phyloP scores from a whole-genome alignment of 2,329 filamentous ascomycete genomes.

The Thelonectria blattea region DNA sequence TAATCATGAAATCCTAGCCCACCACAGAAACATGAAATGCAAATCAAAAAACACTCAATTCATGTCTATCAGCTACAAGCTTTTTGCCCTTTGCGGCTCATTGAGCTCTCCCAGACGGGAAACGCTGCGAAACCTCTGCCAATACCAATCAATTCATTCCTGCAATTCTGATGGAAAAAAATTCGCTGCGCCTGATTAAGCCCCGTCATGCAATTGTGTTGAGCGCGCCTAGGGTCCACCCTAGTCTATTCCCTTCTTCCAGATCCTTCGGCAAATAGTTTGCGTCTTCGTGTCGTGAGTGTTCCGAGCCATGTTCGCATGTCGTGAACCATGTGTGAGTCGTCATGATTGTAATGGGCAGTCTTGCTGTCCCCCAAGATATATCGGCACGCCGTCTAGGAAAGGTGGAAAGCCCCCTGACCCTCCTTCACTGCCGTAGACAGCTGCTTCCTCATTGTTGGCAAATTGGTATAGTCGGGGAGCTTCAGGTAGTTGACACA shows the following conservation, averaged over 20 bases:
- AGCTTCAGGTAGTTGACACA: conserved; percentile 99
- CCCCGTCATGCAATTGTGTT: conserved; percentile 32
- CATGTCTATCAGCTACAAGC: not conserved
- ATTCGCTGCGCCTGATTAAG: conserved; percentile 33
- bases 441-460: conserved; percentile 78
- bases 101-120: conserved; percentile 14
- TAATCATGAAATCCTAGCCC: not conserved
- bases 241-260: conserved; percentile 38
- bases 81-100: conserved; percentile 3
- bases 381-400: conserved; percentile 53
- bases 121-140: conserved; percentile 22
- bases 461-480: conserved; percentile 85
- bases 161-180: conserved; percentile 27
- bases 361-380: not conserved
- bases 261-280: conserved; percentile 25
- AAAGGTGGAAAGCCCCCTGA: conserved; percentile 96
- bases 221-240: conserved; percentile 19
- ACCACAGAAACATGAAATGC: not conserved
- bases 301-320: conserved; percentile 17
- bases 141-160: conserved; percentile 24
- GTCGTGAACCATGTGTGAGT: conserved; percentile 12
- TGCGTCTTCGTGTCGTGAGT: conserved; percentile 33
- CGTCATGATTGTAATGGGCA: not conserved
- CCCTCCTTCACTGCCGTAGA: conserved; percentile 90
- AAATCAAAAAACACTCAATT: conserved; percentile 33